Conservation (phyloP, 805 yeast genomes). For the Nakazawaea siamensis region DNA sequence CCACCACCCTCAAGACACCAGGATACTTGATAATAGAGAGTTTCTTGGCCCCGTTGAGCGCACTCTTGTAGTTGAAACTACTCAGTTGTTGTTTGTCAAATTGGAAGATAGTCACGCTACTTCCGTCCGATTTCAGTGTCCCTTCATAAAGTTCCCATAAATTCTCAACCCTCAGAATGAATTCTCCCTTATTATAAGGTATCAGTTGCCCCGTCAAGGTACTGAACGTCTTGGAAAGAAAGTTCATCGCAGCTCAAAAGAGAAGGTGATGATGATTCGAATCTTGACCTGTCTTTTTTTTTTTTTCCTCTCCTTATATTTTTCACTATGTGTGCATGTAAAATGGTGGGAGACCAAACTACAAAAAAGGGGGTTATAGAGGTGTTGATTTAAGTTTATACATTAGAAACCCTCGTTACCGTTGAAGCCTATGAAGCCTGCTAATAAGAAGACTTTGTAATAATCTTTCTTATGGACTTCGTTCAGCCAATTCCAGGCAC, state of each 20-base stretch:
- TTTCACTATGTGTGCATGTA: too few relatives aligned
- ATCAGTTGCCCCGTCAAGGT: conserved; percentile 48
- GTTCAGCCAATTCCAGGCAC: conserved; percentile 81
- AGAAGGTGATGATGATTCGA: too few relatives aligned
- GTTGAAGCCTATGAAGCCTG: conserved; percentile 71
- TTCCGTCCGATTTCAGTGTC: conserved; percentile 37
- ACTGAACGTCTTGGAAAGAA: conserved; percentile 54
- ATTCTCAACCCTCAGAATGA: conserved; percentile 19
- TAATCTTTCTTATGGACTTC: conserved; percentile 60
- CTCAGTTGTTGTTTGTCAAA: conserved; percentile 38
- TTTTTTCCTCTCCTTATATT: not conserved
- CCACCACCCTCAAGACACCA: conserved; percentile 55
- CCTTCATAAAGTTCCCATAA: conserved; percentile 66
- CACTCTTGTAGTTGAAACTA: conserved; percentile 24
- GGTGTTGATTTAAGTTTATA: too few relatives aligned
- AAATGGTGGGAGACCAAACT: too few relatives aligned
- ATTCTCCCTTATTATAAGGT: conserved; percentile 47
- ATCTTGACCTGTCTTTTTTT: not conserved
- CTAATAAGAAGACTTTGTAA: conserved; percentile 47
- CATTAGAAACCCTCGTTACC: conserved; percentile 54
- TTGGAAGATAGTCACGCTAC: conserved; percentile 57
- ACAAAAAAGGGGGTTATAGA: too few relatives aligned
- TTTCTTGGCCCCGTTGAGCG: conserved; percentile 35
- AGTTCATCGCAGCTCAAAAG: conserved; percentile 55
- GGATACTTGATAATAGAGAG: conserved; percentile 59